A percentile compares a stretch with the other conserved stretches of the same genome.
These are phyloP conservation scores for Fusarium musae DNA, from an alignment of 2,329 filamentous ascomycete genomes.

Conservation along the genomic window DNA sequence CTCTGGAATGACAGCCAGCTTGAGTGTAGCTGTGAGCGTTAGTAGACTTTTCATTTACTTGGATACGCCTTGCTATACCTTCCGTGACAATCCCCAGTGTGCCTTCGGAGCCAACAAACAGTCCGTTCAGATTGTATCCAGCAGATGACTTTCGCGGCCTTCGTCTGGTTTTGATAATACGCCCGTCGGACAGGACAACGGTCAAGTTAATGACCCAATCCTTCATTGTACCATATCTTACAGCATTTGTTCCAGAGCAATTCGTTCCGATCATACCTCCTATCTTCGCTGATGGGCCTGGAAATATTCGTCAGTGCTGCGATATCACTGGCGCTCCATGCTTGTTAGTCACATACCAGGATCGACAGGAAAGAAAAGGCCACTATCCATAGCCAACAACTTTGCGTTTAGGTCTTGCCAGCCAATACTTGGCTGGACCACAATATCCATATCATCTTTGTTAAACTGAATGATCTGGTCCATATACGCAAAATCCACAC, in stretches of 20 bases:
- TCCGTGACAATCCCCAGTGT: constrained; percentile 85
- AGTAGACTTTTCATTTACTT: neutral
- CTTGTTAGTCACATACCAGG: constrained; percentile 64
- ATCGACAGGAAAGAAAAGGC: constrained; percentile 91
- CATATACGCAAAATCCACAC: constrained; percentile 91
- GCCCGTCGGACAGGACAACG: constrained; percentile 82
- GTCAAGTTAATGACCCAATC: constrained; percentile 89
- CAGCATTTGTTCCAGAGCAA: constrained; percentile 81
- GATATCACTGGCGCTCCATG: neutral
- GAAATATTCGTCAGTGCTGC: neutral
- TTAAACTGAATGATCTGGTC: constrained; percentile 82
- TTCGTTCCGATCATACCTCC: constrained; percentile 87
- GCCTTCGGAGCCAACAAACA: constrained; percentile 86
- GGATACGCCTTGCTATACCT: constrained; percentile 50
- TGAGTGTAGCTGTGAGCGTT: constrained; percentile 71
- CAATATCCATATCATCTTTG: constrained; percentile 89
- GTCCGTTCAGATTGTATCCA: constrained; percentile 82
- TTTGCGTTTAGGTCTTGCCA: constrained; percentile 89
- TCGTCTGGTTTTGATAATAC: constrained; percentile 80
- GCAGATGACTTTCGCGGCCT: constrained; percentile 84
- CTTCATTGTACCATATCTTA: constrained; percentile 87
- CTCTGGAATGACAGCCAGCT: constrained; percentile 80
- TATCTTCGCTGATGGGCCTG: constrained; percentile 75
- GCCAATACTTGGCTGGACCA: constrained; percentile 90
- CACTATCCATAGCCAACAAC: constrained; percentile 73